Evolutionary conservation across 2,329 filamentous ascomycete species (phyloP), one percentile per base, ranked within the genome.

Genomic region (Monosporascus sp.): DNA sequence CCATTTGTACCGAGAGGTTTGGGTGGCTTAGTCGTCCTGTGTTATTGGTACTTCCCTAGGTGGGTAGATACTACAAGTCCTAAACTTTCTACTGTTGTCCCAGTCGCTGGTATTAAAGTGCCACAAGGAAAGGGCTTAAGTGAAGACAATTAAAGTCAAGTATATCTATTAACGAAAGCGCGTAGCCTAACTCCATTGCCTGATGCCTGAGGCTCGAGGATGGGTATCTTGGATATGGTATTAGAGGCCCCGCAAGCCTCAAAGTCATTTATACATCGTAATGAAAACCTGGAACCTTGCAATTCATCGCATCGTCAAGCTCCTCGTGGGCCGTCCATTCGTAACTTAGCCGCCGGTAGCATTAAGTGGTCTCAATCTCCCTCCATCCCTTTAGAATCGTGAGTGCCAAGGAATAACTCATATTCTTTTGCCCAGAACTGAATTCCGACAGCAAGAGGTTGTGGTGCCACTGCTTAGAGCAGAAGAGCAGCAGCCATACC

Each of bases 251-350:
- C 3, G 51, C 25, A 50, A 52, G 59, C 63, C 63, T 50, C 53
- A 51, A 58, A 59, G 49, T 62, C 63, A 60, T 65, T 63, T 63
- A 65, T 65, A 66, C 64, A 65, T 65, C 59, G 53, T 65, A 61
- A 60, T 63, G 59, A 55, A 55, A 51, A 46, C 51, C 57, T 54
- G 55, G 48, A 59, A 54, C 54, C 54, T 63, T 53, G 27, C 38
- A 52, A 52, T 49, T 64, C 59, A 55, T 58, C 55, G 47, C 55
- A 51, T 62, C 57, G 46, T 60, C 47, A 58, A 60, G 57, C 52
- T 52, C 52, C 48, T 58, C 53, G 55, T 59, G 54, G 51, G 50
- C 53, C 55, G 47, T 60, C 52, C 60, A 54, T 52, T 53, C 57
- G 57, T 56, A 39, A 60, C 50, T 56, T 25, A 31, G 43, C 55